Percentiles rank a stretch among this genome's conserved stretches.
phyloP scores from a whole-genome alignment of 2,329 filamentous ascomycete genomes.

The Zalaria obscura region DNA sequence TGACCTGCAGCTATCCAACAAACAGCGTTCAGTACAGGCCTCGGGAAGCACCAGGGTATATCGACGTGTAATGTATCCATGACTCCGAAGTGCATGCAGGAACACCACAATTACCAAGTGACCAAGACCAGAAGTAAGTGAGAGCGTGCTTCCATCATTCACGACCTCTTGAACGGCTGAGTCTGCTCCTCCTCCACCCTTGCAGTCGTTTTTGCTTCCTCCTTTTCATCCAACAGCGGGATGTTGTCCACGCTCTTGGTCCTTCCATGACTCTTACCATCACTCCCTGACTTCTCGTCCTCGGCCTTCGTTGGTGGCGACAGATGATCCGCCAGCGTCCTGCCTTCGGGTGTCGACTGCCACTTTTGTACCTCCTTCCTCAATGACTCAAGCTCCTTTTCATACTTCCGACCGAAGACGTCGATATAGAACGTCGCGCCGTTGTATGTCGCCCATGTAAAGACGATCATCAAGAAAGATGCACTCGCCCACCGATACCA shows the following conservation, averaged over 20 bases:
- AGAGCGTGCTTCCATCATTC: too few relatives aligned
- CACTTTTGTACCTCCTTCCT: constrained; percentile 80
- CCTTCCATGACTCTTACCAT: background rate
- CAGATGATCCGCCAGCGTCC: constrained; percentile 4
- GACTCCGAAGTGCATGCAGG: too few relatives aligned
- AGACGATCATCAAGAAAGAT: constrained; percentile 65
- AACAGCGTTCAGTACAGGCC: too few relatives aligned
- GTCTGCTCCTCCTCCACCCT: background rate
- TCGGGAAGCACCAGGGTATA: too few relatives aligned
- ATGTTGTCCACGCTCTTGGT: constrained; percentile 37
- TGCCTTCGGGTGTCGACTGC: constrained; percentile 40
- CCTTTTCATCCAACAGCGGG: constrained; percentile 33
- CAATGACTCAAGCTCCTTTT: constrained; percentile 85
- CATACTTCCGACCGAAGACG: constrained; percentile 90
- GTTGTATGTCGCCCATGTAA: constrained; percentile 91
- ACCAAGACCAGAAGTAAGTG: too few relatives aligned
- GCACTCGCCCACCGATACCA: constrained; percentile 70
- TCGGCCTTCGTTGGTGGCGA: constrained; percentile 3
- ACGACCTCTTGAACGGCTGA: too few relatives aligned
- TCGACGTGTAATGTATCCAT: too few relatives aligned
- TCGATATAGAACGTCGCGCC: constrained; percentile 97
- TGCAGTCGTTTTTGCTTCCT: background rate
- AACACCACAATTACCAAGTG: too few relatives aligned
- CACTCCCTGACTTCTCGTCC: constrained; percentile 2
- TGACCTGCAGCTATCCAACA: too few relatives aligned